Evolutionary conservation across 345 rosid species (phyloP).

Genomic region (Acer saccharum): DNA sequence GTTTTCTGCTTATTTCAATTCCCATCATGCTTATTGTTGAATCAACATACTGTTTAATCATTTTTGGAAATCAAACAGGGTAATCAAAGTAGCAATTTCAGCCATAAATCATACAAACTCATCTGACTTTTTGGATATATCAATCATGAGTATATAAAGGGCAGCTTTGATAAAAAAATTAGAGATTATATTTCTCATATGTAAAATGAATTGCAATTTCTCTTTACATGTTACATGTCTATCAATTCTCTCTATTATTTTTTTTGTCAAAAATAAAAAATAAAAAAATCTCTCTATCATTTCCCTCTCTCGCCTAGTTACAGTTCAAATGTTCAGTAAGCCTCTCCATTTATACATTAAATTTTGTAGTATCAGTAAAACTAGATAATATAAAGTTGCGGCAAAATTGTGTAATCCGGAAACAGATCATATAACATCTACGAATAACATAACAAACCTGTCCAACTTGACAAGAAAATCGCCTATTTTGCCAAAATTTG

Average conservation of each 20-base stretch:
- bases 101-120: not conserved
- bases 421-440: not conserved
- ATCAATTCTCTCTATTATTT: not conserved
- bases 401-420: not conserved
- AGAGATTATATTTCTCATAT: not conserved
- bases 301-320: not conserved
- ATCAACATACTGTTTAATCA: not conserved
- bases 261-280: too few species aligned
- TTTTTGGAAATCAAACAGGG: not conserved
- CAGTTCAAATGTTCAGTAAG: not conserved
- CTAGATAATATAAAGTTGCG: not conserved
- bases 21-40: not conserved
- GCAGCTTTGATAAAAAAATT: not conserved
- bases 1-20: not conserved
- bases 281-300: not conserved
- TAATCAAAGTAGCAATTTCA: not conserved
- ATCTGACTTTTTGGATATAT: not conserved
- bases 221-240: not conserved
- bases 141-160: not conserved
- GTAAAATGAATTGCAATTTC: not conserved
- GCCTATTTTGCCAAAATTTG: not conserved
- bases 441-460: constrained; percentile 6
- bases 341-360: not conserved
- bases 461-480: not conserved
- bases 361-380: constrained; percentile 12